These are phyloP conservation scores for Poa pratensis DNA, from an alignment of 176 grass and related monocot genomes.

Conservation along the genomic window DNA sequence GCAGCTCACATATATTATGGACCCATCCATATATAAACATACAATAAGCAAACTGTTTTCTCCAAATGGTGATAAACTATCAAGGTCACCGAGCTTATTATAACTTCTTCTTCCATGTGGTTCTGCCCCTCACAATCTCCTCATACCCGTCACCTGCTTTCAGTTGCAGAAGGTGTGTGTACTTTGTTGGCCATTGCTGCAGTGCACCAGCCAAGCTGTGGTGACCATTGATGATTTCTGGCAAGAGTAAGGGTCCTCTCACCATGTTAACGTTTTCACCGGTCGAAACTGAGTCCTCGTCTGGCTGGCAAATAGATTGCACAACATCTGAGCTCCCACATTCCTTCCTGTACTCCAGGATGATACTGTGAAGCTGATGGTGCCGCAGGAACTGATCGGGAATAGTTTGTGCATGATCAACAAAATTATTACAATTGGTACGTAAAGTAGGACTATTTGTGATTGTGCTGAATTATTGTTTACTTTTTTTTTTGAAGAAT, in stretches of 20 bases:
- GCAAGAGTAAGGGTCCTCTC: conserved; percentile 43
- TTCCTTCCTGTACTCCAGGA: conserved; percentile 61
- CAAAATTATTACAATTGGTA: background rate
- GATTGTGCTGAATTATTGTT: background rate
- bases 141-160: conserved; percentile 45
- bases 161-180: conserved; percentile 65
- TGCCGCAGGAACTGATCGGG: conserved; percentile 58
- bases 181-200: conserved; percentile 57
- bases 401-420: conserved; percentile 40
- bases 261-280: conserved; percentile 47
- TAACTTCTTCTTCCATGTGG: conserved; percentile 62
- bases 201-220: conserved; percentile 42
- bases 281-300: conserved; percentile 29
- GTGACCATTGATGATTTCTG: conserved; percentile 52
- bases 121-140: conserved; percentile 71
- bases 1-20: background rate
- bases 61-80: background rate
- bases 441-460: background rate
- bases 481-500: background rate
- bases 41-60: background rate
- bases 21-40: background rate
- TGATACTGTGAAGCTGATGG: conserved; percentile 51
- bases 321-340: conserved; percentile 64
- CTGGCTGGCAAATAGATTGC: conserved; percentile 62
- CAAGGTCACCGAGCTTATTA: background rate